A percentile compares a stretch with the other conserved stretches of the same genome.
These are phyloP conservation scores for Testicularia cyperi DNA, from an alignment of 1,284 basidiomycete species.

Conservation along the genomic window DNA sequence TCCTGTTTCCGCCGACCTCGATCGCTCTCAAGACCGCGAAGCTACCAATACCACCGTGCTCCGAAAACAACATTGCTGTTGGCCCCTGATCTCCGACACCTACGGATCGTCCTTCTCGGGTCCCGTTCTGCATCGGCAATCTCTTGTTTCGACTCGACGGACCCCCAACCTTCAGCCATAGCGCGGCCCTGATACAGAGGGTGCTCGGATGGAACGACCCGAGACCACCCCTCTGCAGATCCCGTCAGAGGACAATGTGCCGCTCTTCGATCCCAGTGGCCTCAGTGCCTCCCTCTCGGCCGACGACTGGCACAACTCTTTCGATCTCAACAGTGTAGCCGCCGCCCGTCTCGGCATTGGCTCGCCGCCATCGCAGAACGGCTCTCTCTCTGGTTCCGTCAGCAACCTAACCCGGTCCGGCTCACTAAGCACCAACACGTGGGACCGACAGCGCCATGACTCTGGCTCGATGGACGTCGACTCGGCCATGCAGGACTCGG, in stretches of 20 bases:
- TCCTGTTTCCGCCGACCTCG: too few relatives aligned
- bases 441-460: background rate
- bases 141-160: too few relatives aligned
- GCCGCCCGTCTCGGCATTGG: conserved; percentile 35
- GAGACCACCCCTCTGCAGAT: conserved; percentile 29
- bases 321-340: conserved; percentile 35
- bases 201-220: conserved; percentile 31
- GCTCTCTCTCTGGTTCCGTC: conserved; percentile 14
- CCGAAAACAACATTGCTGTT: too few relatives aligned
- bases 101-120: too few relatives aligned
- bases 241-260: conserved; percentile 39
- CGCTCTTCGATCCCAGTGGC: conserved; percentile 38
- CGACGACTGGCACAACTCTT: conserved; percentile 38
- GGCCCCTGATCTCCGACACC: too few relatives aligned
- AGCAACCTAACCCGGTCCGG: conserved; percentile 23
- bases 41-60: too few relatives aligned
- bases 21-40: too few relatives aligned
- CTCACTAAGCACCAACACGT: conserved; percentile 1
- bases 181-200: background rate
- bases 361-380: conserved; percentile 19
- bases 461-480: background rate
- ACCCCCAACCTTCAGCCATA: too few relatives aligned
- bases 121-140: too few relatives aligned
- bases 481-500: background rate
- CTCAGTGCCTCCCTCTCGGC: conserved; percentile 39